These are phyloP conservation scores for Aspergillus homomorphus DNA, from an alignment of 495 filamentous ascomycete species.

Conservation along the genomic window DNA sequence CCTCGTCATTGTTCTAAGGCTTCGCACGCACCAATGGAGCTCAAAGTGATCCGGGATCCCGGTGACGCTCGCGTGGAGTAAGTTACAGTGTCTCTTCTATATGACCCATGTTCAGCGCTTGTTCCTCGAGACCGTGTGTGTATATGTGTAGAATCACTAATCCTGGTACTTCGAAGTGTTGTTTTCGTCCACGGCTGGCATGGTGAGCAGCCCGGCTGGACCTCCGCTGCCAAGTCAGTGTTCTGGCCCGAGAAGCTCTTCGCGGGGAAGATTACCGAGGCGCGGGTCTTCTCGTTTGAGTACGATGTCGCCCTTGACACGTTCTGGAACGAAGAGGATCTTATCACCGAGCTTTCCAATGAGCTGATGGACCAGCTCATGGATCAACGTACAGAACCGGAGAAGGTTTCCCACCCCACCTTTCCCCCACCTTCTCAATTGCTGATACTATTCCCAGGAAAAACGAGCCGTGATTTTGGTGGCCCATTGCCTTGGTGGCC, in stretches of 20 bases:
- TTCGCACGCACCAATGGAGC: not conserved
- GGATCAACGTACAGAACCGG: slow-evolving; percentile 2
- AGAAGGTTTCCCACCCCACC: not conserved
- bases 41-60: not conserved
- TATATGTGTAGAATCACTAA: not conserved
- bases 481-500: slow-evolving; percentile 7
- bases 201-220: slow-evolving; percentile 4
- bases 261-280: slow-evolving; percentile 1
- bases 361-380: slow-evolving; percentile 4
- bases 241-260: slow-evolving; percentile 8
- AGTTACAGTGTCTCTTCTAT: not conserved
- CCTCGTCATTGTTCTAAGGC: not conserved
- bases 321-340: slow-evolving; percentile 3
- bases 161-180: not conserved
- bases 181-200: slow-evolving; percentile 10
- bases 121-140: not conserved
- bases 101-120: not conserved
- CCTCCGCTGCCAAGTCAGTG: not conserved
- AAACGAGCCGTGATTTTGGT: slow-evolving; percentile 8
- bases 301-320: not conserved
- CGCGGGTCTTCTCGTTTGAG: slow-evolving; percentile 4
- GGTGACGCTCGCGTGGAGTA: slow-evolving; percentile 2
- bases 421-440: not conserved
- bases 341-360: not conserved
- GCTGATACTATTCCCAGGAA: not conserved